phyloP scores from a whole-genome alignment of 2,329 filamentous ascomycete genomes.

The Trichoderma gracile region DNA sequence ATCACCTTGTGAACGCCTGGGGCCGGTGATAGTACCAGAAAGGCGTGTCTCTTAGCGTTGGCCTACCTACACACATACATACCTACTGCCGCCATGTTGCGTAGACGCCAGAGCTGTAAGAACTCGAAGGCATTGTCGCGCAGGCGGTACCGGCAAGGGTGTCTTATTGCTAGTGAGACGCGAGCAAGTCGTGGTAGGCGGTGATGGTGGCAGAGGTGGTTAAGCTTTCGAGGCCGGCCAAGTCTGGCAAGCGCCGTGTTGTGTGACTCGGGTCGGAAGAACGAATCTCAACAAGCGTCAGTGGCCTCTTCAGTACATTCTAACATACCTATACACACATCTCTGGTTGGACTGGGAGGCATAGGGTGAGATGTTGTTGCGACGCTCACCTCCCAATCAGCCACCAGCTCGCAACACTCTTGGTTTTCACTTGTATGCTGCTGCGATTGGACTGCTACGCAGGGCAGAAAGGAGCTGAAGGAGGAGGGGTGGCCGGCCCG shows the following conservation, averaged over 20 bases:
- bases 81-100: constrained; percentile 11
- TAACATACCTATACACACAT: too few species aligned
- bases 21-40: constrained; percentile 24
- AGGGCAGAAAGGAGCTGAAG: constrained; percentile 21
- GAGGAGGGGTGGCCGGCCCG: constrained; percentile 15
- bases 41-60: constrained; percentile 22
- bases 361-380: background rate
- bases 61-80: background rate
- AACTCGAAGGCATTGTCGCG: constrained; percentile 18
- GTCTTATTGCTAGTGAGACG: constrained; percentile 7
- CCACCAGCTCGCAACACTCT: constrained; percentile 12
- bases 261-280: constrained; percentile 19
- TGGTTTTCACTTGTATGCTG: background rate
- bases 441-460: background rate
- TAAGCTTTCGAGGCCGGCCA: constrained; percentile 11
- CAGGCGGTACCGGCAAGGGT: constrained; percentile 8
- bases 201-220: too few species aligned
- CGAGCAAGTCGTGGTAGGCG: background rate
- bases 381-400: background rate
- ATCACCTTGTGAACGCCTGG: constrained; percentile 23
- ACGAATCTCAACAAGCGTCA: constrained; percentile 3
- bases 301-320: background rate
- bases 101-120: constrained; percentile 21
- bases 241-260: constrained; percentile 11
- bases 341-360: background rate